These are phyloP conservation scores for Xerocomus spinulosus DNA, from an alignment of 768 basidiomycete genomes.

Conservation along the genomic window DNA sequence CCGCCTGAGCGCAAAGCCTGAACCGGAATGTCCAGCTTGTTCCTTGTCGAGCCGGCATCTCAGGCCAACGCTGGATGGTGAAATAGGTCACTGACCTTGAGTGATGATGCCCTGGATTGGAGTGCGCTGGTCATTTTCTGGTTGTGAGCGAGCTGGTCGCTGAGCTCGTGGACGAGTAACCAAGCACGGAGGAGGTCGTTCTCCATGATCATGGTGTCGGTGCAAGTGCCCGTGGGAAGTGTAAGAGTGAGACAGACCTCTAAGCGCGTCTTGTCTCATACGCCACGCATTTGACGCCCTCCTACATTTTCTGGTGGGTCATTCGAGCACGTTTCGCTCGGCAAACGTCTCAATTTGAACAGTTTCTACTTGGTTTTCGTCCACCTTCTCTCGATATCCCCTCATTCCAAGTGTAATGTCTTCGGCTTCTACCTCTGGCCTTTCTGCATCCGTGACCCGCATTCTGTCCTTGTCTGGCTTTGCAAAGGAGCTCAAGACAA, in stretches of 20 bases:
- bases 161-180: constrained; percentile 77
- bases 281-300: no score
- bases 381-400: constrained; percentile 15
- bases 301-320: constrained; percentile 1
- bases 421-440: constrained; percentile 60
- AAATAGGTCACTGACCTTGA: constrained; percentile 55
- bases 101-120: constrained; percentile 59
- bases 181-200: constrained; percentile 70
- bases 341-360: constrained; percentile 20
- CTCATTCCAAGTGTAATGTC: constrained; percentile 46
- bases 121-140: constrained; percentile 67
- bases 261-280: no score
- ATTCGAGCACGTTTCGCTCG: constrained; percentile 28
- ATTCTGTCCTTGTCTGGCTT: constrained; percentile 93
- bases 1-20: constrained; percentile 75
- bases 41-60: constrained; percentile 39
- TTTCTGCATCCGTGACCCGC: constrained; percentile 93
- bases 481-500: constrained; percentile 92
- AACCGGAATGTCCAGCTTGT: constrained; percentile 67
- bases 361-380: constrained; percentile 9
- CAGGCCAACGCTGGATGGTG: constrained; percentile 7
- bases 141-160: constrained; percentile 79
- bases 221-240: not conserved
- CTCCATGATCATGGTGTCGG: constrained; percentile 46
- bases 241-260: no score